Conservation (phyloP, 805 yeast genomes). For the Saccharomycopsis sp. region DNA sequence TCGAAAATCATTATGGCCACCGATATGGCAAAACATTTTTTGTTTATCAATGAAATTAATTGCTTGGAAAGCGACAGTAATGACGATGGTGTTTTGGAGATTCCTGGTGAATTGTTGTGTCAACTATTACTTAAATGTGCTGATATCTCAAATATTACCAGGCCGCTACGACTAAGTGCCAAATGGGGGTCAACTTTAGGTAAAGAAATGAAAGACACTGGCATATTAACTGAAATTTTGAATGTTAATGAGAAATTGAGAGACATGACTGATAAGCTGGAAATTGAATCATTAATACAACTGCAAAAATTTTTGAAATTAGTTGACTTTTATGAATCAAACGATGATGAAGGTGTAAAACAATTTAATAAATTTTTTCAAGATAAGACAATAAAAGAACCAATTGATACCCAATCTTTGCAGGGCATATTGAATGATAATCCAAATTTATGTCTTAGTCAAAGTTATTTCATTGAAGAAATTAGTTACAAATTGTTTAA, state of each 20-base stretch:
- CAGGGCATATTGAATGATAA: slow-evolving; percentile 39
- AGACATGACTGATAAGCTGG: neutral
- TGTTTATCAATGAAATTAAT: slow-evolving; percentile 52
- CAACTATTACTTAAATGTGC: slow-evolving; percentile 85
- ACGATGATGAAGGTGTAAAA: neutral
- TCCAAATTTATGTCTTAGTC: slow-evolving; percentile 59
- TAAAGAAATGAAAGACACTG: slow-evolving; percentile 69
- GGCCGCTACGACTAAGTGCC: slow-evolving; percentile 67
- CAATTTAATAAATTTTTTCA: neutral
- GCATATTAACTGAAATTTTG: slow-evolving; percentile 39
- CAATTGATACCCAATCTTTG: slow-evolving; percentile 23
- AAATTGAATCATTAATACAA: neutral
- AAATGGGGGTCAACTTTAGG: slow-evolving; percentile 84
- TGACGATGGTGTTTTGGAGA: slow-evolving; percentile 20
- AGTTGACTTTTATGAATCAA: slow-evolving; percentile 2
- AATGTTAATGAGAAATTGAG: slow-evolving; percentile 2
- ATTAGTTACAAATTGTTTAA: slow-evolving; percentile 75
- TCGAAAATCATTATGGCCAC: slow-evolving; percentile 64
- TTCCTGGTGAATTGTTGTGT: slow-evolving; percentile 39
- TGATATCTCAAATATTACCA: slow-evolving; percentile 87
- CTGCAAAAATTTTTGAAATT: neutral
- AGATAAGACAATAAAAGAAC: neutral
- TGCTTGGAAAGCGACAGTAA: slow-evolving; percentile 26
- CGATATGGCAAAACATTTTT: slow-evolving; percentile 87
- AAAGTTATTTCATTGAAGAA: slow-evolving; percentile 72